Base-by-base conservation (phyloP, 345 rosid genomes). In the Sonneratia caseolaris region DNA sequence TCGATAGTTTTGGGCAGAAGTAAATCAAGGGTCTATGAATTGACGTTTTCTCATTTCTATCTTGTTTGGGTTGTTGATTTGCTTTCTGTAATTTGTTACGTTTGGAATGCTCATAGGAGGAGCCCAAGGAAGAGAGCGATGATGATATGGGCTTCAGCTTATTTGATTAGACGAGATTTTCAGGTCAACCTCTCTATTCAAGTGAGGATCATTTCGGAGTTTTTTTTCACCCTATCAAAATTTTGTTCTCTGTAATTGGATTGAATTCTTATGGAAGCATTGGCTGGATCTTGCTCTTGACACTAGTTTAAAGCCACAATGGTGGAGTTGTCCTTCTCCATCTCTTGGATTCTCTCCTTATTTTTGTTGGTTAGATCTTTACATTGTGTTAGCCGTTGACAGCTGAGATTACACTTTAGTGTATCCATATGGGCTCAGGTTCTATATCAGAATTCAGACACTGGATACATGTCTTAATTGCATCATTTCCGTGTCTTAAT, bases 111-210 rank as follows among this genome's bases (percentile, higher is more conserved):
- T 59, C 6, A 37, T 79, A 80, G 86, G 86, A 83, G 55, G 80
- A 74, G 77, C 73, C 81, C 0, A 62, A 83, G 61, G 84, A 80
- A 73, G 86, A 83, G 75, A 83, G 86, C 36, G 86, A 83, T 14
- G 84, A 78, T 0, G 86, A 83, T 73, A 70, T 82, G 83, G 83
- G 86, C 12, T 57, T 57, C 77, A 70, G 82, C 74, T 73, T 83
- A 75, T 83, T 83, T 19, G 86, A 83, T 57, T 80, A 78, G 75
- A 65, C 16, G 18, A 18, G 47, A 24, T 37, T 10, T 21, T 55
- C 37, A 11, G 51, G 3, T 43, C n/a, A 36, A 1, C 37, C 18
- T 51, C 45, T 70, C 72, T 18, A 18, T 10, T 37, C 51, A 8
- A 67, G 12, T 67, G 38, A 40, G 69, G 43, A 66, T 10, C 35